A percentile compares a stretch with the other conserved stretches of the same genome.
These are phyloP conservation scores for Syzygium malaccense DNA, from an alignment of 441 rosid species.

Conservation along the genomic window DNA sequence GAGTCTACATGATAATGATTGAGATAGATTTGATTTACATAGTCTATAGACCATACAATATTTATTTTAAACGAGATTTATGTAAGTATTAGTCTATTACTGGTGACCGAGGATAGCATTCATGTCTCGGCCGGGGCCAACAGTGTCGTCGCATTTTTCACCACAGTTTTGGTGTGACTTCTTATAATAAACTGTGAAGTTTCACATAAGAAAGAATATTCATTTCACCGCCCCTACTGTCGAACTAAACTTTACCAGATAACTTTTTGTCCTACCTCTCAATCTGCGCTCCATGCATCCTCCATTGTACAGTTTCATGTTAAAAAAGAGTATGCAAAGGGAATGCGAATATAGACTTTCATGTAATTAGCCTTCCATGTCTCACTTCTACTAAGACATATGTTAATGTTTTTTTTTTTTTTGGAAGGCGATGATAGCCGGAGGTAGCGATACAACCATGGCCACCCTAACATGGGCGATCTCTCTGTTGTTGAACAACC, in stretches of 20 bases:
- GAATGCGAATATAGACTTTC: background rate
- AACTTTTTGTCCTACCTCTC: background rate
- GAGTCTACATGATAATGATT: background rate
- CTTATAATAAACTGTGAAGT: background rate
- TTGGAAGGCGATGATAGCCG: background rate
- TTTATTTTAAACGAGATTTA: background rate
- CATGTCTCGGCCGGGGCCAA: background rate
- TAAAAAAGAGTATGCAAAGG: background rate
- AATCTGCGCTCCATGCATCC: background rate
- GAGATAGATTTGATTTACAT: background rate
- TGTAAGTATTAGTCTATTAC: background rate
- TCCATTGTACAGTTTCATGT: background rate
- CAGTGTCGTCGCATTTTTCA: too few relatives aligned
- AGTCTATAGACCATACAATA: background rate
- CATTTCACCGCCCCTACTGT: background rate
- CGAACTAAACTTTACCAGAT: background rate
- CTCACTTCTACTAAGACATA: background rate
- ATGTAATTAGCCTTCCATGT: background rate
- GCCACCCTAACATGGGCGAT: background rate
- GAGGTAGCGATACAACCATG: background rate
- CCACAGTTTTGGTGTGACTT: too few relatives aligned
- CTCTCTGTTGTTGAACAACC: background rate
- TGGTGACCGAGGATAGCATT: background rate
- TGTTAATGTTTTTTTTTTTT: background rate
- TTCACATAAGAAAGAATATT: background rate